Base-by-base conservation (phyloP, 768 basidiomycete genomes). In the Tylopilus sp. region DNA sequence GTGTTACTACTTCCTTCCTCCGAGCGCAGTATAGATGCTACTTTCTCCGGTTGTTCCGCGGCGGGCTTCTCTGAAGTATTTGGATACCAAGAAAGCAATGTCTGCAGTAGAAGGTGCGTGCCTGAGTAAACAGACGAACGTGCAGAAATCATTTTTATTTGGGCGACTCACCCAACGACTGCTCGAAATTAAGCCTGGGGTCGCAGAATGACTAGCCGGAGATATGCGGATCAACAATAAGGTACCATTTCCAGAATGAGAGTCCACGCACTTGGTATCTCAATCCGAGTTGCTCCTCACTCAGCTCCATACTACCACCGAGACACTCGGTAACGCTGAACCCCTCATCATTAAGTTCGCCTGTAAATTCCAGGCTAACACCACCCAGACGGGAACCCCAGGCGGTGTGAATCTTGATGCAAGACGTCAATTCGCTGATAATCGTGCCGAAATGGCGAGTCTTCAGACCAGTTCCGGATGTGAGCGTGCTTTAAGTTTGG, bases 241-340 rank as follows among this genome's bases (percentile, higher is more conserved):
- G 43, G 25, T 2, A 19, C 37, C 37, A 11, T n/a, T n/a, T n/a
- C n/a, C n/a, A n/a, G n/a, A n/a, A n/a, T n/a, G n/a, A n/a, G n/a
- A 7, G 49, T 0, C 13, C 12, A 53, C 77, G 17, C 13, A 89
- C 86, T 74, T 96, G 87, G 68, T 98, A 99, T 59, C 95, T 78
- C 68, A 95, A 72, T n/a, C 83, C 87, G 16, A 99, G 78, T 68
- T 97, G 79, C 58, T 94, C 89, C 67, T 98, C 96, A 42, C 78
- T 81, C 33, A 98, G 74, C 64, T 91, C 87, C 95, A 98, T 98
- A 59, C 92, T 96, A 1, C 96, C 97, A 6, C 97, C 97, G 11
- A 95, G 76, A 65, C 95, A 98, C 69, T 98, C 97, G 0, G 97
- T 99, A 38, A 99, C 97, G 57, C 89, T 89, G 71, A 87, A 92